Conservation (phyloP, 2,329 filamentous ascomycete species). For the Pseudophaeomoniella oleicola region DNA sequence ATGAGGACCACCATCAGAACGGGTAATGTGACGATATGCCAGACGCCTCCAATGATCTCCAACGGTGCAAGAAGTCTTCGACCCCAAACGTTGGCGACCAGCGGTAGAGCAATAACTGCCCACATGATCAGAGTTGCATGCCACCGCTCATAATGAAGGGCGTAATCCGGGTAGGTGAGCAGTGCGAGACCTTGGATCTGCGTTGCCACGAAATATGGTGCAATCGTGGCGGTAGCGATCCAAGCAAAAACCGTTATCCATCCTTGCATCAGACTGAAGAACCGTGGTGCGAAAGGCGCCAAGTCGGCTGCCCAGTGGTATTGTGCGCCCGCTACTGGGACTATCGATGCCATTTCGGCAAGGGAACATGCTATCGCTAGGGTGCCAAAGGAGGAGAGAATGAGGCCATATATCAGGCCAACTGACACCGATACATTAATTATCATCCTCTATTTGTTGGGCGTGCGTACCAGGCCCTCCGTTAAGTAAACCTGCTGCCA, state of each 20-base stretch:
- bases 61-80: slow-evolving; percentile 15
- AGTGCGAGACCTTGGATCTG: slow-evolving; percentile 21
- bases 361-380: slow-evolving; percentile 17
- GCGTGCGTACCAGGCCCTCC: slow-evolving; percentile 10
- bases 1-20: slow-evolving; percentile 20
- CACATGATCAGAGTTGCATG: slow-evolving; percentile 32
- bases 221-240: slow-evolving; percentile 19
- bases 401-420: slow-evolving; percentile 13
- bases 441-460: too few relatives aligned
- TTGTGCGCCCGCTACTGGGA: slow-evolving; percentile 23
- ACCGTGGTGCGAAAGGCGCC: slow-evolving; percentile 1
- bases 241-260: slow-evolving; percentile 21
- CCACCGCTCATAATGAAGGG: slow-evolving; percentile 27
- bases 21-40: slow-evolving; percentile 21
- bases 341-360: slow-evolving; percentile 24
- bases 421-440: too few relatives aligned
- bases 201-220: slow-evolving; percentile 14
- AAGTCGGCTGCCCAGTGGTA: slow-evolving; percentile 20
- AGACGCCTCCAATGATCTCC: slow-evolving; percentile 13
- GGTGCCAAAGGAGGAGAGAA: slow-evolving; percentile 13
- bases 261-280: slow-evolving; percentile 7
- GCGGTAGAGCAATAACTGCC: slow-evolving; percentile 17
- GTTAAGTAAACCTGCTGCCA: slow-evolving; percentile 8
- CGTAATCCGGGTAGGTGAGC: slow-evolving; percentile 23
- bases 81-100: slow-evolving; percentile 20